Base-by-base conservation (phyloP, 352 stramenopile species). In the Pythium aristosporum region DNA sequence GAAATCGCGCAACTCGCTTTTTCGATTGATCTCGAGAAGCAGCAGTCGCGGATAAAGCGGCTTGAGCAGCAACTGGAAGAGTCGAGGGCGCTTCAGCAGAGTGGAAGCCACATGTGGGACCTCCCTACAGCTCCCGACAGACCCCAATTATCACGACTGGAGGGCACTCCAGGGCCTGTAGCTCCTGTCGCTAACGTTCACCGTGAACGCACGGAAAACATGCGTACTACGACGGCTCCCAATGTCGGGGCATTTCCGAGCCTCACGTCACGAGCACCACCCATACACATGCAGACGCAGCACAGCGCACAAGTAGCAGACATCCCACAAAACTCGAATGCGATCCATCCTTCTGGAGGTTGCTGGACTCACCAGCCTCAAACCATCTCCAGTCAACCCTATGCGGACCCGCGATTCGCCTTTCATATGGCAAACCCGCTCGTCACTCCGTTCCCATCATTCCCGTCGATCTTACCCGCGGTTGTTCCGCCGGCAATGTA, bases 51-150 rank as follows among this genome's bases (percentile, higher is more conserved):
- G 1, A 65, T 77, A n/a, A 60, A 67, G 36, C 54, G 57, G 36
- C 50, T 77, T 5, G 23, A 74, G 57, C 57, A 68, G n/a, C 47
- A 72, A 30, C 55, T 72, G 6, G 70, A 71, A 48, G 48, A 69
- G 15, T 63, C 65, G 4, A 46, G 62, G 18, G 41, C 57, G 9
- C 25, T 48, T 0, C 63, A 64, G 18, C 25, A 58, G 12, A 52
- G 5, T 13, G 55, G 12, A n/a, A 21, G 3, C 21, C 28, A 25
- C 11, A 20, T 3, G 1, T 69, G 63, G 54, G 55, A 64, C 25
- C 39, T 58, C 18, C 36, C 43, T 2, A 28, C 23, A 2, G 12
- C 23, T 11, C 13, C 1, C 16, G 16, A 12, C 12, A 46, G 34
- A 23, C 18, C 10, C 5, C 10, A 25, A 7, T 0, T 44, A 3